Evolutionary conservation across 2,329 filamentous ascomycete species (phyloP), one percentile per base, ranked within the genome.

Genomic region (Penicillium sp.): DNA sequence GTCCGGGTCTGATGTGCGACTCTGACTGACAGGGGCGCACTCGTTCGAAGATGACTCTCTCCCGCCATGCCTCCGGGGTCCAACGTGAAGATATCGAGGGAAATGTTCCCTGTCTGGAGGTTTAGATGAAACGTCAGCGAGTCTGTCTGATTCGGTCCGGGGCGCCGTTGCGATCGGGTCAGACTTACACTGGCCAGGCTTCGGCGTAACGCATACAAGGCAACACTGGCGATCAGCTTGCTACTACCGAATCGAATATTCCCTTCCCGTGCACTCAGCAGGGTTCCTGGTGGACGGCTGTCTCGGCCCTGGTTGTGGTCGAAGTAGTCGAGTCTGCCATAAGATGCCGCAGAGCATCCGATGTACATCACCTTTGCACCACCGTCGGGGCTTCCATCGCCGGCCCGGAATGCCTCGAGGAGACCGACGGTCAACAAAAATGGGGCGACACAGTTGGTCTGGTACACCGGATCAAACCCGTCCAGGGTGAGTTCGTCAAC

Each of bases 311-410:
- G 52, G 17, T 63, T 57, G 42, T 43, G 51, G 9, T 71, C 66
- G 39, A 72, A 71, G 52, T 67, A 71, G 23, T 70, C 64, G 53
- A 71, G 48, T 26, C 54, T 56, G 3, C 69, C 69, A 44, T 61
- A 59, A 6, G 66, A 65, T 41, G 65, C 63, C 10, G 67, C 51
- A 17, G 70, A 65, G 49, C 68, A 70, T 29, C 69, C 69, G 40
- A 72, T 61, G 47, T 70, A 68, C 55, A 72, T 69, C 29, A 71
- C 68, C 51, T 65, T 62, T 5, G 68, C 65, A n/a, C 66, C 65
- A 10, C 62, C 61, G 41, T 64, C 63, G n/a, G 60, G 51, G 15
- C 58, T 63, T 37, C 67, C 65, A 50, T 67, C 64, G 20, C 68
- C 68, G 9, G 65, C 68, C 13, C 67, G 67, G 58, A 72, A 72